Evolutionary conservation across 495 filamentous ascomycete species (phyloP).

Genomic region (Aspergillus homomorphus): DNA sequence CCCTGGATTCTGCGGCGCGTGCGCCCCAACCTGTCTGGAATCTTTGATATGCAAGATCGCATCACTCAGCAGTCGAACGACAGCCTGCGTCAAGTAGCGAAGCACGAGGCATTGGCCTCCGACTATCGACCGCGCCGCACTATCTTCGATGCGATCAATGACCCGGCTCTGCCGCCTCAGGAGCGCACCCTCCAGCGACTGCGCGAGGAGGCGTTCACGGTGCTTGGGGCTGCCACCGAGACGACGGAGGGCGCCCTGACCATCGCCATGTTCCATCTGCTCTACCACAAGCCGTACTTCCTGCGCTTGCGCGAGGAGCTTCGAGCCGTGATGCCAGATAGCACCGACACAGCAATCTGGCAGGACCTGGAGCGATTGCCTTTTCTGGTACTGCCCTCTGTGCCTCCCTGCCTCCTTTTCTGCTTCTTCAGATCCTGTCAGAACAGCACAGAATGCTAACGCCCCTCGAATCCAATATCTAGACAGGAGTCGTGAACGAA

Average conservation of each 20-base stretch:
- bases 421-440: too few relatives aligned
- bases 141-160: slow-evolving; percentile 25
- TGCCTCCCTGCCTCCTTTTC: neutral
- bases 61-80: neutral
- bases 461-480: too few relatives aligned
- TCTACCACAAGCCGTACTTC: too few relatives aligned
- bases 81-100: neutral
- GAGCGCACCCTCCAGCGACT: slow-evolving; percentile 31
- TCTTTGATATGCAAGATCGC: neutral
- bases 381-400: neutral
- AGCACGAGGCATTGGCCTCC: neutral
- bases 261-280: slow-evolving; percentile 24
- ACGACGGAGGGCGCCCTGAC: slow-evolving; percentile 33
- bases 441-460: too few relatives aligned
- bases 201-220: slow-evolving; percentile 34
- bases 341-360: too few relatives aligned
- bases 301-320: too few relatives aligned
- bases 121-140: neutral
- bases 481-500: slow-evolving; percentile 47
- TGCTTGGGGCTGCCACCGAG: slow-evolving; percentile 43
- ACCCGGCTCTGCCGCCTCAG: slow-evolving; percentile 20
- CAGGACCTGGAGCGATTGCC: slow-evolving; percentile 48
- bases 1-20: neutral
- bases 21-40: too few relatives aligned
- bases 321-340: too few relatives aligned